Conservation (phyloP, 106 monocot species). For the Dendrobium nobile region DNA sequence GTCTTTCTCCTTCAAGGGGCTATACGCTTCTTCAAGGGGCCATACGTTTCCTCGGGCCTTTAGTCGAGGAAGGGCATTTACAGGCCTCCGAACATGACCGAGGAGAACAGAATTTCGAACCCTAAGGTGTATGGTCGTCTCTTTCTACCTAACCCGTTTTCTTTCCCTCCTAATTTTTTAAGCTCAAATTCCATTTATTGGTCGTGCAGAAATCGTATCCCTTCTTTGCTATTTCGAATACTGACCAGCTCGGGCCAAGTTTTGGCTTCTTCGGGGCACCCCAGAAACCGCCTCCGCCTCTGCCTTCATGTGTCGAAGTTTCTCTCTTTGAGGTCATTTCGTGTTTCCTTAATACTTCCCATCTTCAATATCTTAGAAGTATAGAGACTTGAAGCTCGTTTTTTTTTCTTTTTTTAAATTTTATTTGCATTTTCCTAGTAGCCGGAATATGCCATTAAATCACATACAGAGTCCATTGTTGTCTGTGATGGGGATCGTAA, state of each 20-base stretch:
- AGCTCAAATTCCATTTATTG: background rate
- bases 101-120: background rate
- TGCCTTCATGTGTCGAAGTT: conserved; percentile 65
- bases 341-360: background rate
- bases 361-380: background rate
- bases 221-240: conserved; percentile 30
- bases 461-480: conserved; percentile 41
- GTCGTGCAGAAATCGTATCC: conserved; percentile 24
- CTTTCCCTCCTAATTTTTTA: background rate
- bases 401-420: background rate
- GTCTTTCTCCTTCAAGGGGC: background rate
- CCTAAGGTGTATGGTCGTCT: background rate
- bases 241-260: conserved; percentile 5
- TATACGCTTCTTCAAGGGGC: background rate
- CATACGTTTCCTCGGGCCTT: background rate
- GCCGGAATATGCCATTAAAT: background rate
- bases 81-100: background rate
- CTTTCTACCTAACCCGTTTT: background rate
- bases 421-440: background rate
- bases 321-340: conserved; percentile 35
- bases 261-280: conserved; percentile 28
- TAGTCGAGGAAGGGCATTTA: background rate
- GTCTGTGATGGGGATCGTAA: conserved; percentile 41
- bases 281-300: conserved; percentile 25
- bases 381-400: background rate